These are phyloP conservation scores for Tilletiaria anomala DNA, from an alignment of 1,284 basidiomycete species.

Conservation along the genomic window DNA sequence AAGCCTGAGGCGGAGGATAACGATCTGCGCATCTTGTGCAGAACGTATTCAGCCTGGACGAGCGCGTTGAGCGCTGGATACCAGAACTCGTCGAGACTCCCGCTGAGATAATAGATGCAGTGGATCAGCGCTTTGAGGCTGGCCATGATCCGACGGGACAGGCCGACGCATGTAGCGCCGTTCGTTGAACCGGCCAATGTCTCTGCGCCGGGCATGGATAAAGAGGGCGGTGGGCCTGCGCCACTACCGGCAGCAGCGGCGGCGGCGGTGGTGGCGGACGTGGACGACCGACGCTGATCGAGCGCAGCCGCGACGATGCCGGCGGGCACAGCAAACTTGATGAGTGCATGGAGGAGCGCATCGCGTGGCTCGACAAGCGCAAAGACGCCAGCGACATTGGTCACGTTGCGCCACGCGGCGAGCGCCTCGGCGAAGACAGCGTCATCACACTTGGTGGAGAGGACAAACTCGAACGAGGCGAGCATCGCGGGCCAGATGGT, in stretches of 20 bases:
- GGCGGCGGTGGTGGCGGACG: not conserved
- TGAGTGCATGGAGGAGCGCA: conserved; percentile 71
- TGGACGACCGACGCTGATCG: conserved; percentile 42
- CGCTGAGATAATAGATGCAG: conserved; percentile 66
- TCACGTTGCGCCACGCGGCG: conserved; percentile 65
- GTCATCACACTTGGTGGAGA: conserved; percentile 74
- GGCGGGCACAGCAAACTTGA: conserved; percentile 73
- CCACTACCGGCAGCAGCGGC: not conserved
- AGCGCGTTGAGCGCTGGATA: conserved; percentile 62
- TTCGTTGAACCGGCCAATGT: no score
- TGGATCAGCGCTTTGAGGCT: conserved; percentile 70
- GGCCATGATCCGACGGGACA: conserved; percentile 77
- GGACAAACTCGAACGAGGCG: conserved; percentile 56
- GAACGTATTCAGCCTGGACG: conserved; percentile 14
- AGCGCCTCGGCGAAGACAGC: conserved; percentile 72
- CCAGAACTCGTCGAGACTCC: conserved; percentile 74
- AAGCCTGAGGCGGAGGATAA: not conserved
- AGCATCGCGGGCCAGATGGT: conserved; percentile 5
- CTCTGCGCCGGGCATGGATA: no score
- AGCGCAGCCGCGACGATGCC: conserved; percentile 72
- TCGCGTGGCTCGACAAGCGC: conserved; percentile 73
- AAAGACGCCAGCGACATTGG: conserved; percentile 76
- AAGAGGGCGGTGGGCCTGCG: no score
- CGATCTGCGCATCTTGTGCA: not conserved
- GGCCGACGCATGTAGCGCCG: conserved; percentile 38